Percentiles rank a stretch among this genome's conserved stretches.
These are phyloP conservation scores for Escovopsis weberi DNA, from an alignment of 2,329 filamentous ascomycete genomes.

Conservation along the genomic window DNA sequence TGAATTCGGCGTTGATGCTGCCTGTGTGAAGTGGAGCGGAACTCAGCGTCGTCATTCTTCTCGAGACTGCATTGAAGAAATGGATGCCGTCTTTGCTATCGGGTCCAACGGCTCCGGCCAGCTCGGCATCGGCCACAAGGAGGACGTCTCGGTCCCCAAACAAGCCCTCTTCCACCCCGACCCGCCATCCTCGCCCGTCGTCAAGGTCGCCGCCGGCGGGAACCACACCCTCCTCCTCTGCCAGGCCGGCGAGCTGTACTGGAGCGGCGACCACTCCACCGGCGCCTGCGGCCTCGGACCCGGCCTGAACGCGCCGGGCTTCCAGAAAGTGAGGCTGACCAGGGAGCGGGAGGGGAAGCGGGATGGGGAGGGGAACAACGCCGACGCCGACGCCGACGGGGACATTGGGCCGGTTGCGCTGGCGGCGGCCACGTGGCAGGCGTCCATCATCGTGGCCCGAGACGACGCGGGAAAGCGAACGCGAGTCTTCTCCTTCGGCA, in stretches of 20 bases:
- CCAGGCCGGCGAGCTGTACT: slow-evolving; percentile 43
- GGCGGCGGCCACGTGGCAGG: slow-evolving; percentile 67
- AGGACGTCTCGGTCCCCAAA: slow-evolving; percentile 56
- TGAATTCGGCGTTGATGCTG: too few species aligned
- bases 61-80: slow-evolving; percentile 2
- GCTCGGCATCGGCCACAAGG: slow-evolving; percentile 53
- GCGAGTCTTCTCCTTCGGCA: slow-evolving; percentile 48
- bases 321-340: slow-evolving; percentile 24
- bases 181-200: slow-evolving; percentile 20
- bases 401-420: slow-evolving; percentile 19
- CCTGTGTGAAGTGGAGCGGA: background rate
- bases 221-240: slow-evolving; percentile 73
- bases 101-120: slow-evolving; percentile 69
- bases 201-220: slow-evolving; percentile 48
- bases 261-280: slow-evolving; percentile 43
- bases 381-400: slow-evolving; percentile 8
- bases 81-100: slow-evolving; percentile 49
- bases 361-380: too few species aligned
- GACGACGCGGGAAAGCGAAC: slow-evolving; percentile 29
- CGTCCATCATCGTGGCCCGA: slow-evolving; percentile 45
- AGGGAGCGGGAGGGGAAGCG: slow-evolving; percentile 9
- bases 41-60: background rate
- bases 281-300: slow-evolving; percentile 38
- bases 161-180: slow-evolving; percentile 40
- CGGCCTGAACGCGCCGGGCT: slow-evolving; percentile 18